Evolutionary conservation across 2,329 filamentous ascomycete genomes (phyloP), one percentile per base, ranked within the genome.

Genomic region (Colletotrichum higginsianum): DNA sequence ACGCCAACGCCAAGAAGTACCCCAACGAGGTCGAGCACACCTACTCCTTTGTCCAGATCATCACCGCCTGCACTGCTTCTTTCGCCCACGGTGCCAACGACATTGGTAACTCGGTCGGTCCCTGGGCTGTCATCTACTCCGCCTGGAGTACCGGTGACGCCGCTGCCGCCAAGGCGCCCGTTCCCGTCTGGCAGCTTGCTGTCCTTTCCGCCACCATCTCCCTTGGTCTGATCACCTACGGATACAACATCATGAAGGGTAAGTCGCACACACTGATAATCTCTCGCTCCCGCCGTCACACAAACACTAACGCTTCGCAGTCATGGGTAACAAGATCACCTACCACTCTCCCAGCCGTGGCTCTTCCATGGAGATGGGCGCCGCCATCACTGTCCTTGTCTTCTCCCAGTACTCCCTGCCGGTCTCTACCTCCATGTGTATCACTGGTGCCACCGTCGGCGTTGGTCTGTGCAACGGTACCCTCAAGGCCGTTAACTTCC

Each of bases 161-260:
- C 4, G 85, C 88, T 16, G 84, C 84, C 2, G 81, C 90, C 75
- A 93, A 93, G 82, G 88, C 90, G 3, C 81, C 87, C 0, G 93
- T 95, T 0, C 91, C 91, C 4, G 78, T 93, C 56, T 96, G 93
- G 93, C 92, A 94, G 81, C 87, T 95, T 66, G 93, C 91, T 61
- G 91, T 95, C 21, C 84, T 93, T 15, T 86, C 90, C 35, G 80
- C 85, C 1, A 89, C 85, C 49, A 91, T 94, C 78, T 93, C 87
- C 57, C 74, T 91, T 52, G 93, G 92, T 75, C 86, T 94, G 68
- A 85, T 91, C 78, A 94, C 92, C 16, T 94, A 94, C 77, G 93
- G 92, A 12, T 94, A 94, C 85, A 94, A 94, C 85, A 94, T 94
- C 83, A 94, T 94, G 92, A 94, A 93, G 84, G 90, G 88, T 90